phyloP scores from a whole-genome alignment of 2,329 filamentous ascomycete species.

The Fonsecaea erecta region DNA sequence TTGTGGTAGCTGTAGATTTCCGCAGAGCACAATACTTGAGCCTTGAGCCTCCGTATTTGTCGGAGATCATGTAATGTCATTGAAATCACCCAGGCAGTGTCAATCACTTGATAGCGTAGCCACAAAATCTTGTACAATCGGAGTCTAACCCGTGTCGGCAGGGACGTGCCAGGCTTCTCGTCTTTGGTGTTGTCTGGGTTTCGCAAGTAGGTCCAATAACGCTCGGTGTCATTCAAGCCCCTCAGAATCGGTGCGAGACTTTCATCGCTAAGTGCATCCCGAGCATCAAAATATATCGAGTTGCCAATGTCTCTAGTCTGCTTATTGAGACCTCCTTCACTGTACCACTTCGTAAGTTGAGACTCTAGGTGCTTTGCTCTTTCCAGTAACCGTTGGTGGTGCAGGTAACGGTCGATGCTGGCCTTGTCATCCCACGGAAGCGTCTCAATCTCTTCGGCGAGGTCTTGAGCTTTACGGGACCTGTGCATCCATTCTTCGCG shows the following conservation, averaged over 20 bases:
- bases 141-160: not conserved
- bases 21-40: not conserved
- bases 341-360: not conserved
- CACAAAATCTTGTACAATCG: not conserved
- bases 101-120: constrained; percentile 1
- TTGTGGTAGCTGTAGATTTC: not conserved
- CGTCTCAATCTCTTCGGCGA: not conserved
- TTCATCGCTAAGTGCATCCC: not conserved
- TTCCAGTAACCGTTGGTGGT: not conserved
- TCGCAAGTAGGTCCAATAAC: constrained; percentile 3
- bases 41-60: not conserved
- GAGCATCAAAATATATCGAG: not conserved
- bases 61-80: constrained; percentile 7
- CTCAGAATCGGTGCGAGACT: not conserved
- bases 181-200: not conserved
- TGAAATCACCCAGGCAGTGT: constrained; percentile 2
- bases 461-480: not conserved
- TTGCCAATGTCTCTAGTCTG: constrained; percentile 9
- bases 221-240: not conserved
- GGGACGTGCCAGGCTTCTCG: constrained; percentile 1
- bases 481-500: not conserved
- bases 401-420: constrained; percentile 8
- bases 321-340: not conserved
- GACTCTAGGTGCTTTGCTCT: constrained; percentile 7
- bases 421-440: constrained; percentile 6